Base-by-base conservation (phyloP, 345 rosid species). In the Trapa incisa region DNA sequence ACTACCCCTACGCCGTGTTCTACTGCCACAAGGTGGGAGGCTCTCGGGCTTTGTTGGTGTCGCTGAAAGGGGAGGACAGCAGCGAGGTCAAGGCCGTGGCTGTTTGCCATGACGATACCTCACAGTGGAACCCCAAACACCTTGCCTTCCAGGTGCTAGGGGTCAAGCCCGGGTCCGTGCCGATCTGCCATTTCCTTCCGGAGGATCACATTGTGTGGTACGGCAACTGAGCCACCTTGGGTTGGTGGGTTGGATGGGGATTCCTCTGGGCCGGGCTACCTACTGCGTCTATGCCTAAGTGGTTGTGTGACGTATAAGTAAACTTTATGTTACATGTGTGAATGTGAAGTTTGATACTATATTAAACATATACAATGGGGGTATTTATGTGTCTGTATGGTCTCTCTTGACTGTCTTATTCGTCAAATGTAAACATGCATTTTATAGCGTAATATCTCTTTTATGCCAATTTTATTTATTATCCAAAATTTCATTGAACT, bases 111-210 rank as follows among this genome's bases (percentile, higher is more conserved):
- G 83, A 83, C 42, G 81, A 93, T 73, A 87, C 97, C 12, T 85
- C 92, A 39, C 85, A 83, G 22, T 89, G 97, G 91, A 86, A 89
- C 84, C 87, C 92, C 0, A 80, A 81, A 75, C 96, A 89, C 71
- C 72, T 89, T 77, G 92, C 96, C 38, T 89, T 89, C 60, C 85
- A 83, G 76, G 82, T 85, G 17, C 88, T 86, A 43, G 80, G 85
- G 37, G 87, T 86, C 57, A 75, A 82, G 84, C 96, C 88, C 47
- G 96, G 92, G 69, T 82, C 76, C 8, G 67, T 81, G 70, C 87
- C 96, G 3, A 64, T 86, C 68, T 86, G 96, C 74, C 96, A 88
- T 50, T 86, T 88, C 83, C 96, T 88, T 67, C 96, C 96, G 4
- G 82, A 86, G 78, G 85, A 84, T 52, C 89, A 84, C 71, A 74